Base-by-base conservation (phyloP, 805 yeast genomes). In the Pichia cephalocereana region DNA sequence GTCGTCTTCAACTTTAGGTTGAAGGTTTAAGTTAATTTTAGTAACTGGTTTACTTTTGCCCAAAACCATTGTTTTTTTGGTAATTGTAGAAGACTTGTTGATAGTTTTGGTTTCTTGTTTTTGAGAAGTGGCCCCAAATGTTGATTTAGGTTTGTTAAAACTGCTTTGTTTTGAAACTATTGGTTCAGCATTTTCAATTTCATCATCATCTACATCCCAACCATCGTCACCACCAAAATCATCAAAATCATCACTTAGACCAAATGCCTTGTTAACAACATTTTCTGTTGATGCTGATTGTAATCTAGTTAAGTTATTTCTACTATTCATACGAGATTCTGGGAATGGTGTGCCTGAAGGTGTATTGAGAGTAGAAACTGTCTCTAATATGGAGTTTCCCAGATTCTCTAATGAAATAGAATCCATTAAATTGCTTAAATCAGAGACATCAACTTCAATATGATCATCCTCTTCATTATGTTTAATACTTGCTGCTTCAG, bases 401-500 rank as follows among this genome's bases (percentile, higher is more conserved):
- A 60, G 31, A 18, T 55, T 51, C 26, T 54, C 50, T 3, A 62
- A 43, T 9, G 67, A 60, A 10, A 63, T 46, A 18, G 54, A 54
- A 17, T 55, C 44, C 11, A 54, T 40, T 5, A 54, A 28, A 10
- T 45, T 46, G 18, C 46, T 47, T 14, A 58, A 48, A 38, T 55
- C 48, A 31, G 46, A 44, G 7, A 45, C 38, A 26, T 48, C 54
- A 38, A 54, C 61, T 41, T 59, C 57, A 10, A 58, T 55, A 31
- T 60, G 53, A 1, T 60, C 57, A 12, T 57, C 59, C 23, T 57
- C 59, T 36, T 61, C 62, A 40, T 60, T 65, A 9, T 49, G 52
- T 1, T 58, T 61, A n/a, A 65, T 44, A 12, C 62, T 62, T 2
- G 70, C 53, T 8, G 78, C 75, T 42, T 74, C 82, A 6, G 56